Evolutionary conservation across 73 alveolate species (phyloP).

Genomic region (Paramecium caudatum): DNA sequence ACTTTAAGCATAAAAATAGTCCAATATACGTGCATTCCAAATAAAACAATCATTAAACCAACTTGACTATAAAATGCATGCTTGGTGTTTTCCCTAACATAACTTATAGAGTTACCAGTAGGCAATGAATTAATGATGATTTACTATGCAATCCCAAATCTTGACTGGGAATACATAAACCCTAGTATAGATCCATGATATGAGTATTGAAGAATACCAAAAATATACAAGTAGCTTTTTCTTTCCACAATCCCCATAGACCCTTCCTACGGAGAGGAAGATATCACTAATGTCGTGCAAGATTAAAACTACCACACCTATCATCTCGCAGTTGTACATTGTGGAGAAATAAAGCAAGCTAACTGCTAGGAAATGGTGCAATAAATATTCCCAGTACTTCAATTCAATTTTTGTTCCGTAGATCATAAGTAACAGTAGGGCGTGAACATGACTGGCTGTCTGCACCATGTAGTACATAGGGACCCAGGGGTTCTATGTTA

Average conservation of each 20-base stretch:
- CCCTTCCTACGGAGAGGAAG: conserved; percentile 62
- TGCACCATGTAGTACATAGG: conserved; percentile 28
- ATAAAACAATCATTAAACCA: conserved; percentile 10
- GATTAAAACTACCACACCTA: conserved; percentile 62
- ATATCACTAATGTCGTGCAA: conserved; percentile 67
- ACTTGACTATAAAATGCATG: conserved; percentile 28
- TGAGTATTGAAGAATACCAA: not conserved
- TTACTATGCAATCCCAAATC: conserved; percentile 37
- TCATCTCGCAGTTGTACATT: conserved; percentile 47
- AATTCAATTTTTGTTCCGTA: conserved; percentile 61
- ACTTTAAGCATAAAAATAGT: conserved; percentile 73
- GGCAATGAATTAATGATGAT: not conserved
- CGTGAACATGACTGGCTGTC: conserved; percentile 35
- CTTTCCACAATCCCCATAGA: conserved; percentile 54
- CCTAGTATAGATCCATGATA: conserved; percentile 71
- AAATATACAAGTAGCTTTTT: not conserved
- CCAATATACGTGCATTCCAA: conserved; percentile 74
- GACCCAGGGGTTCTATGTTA: not conserved
- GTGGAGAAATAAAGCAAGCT: conserved; percentile 67
- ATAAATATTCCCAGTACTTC: conserved; percentile 71
- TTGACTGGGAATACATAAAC: conserved; percentile 28
- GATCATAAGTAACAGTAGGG: not conserved
- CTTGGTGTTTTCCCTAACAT: conserved; percentile 39
- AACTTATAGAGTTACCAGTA: conserved; percentile 11
- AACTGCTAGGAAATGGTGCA: conserved; percentile 71